These are phyloP conservation scores for Citrus inodora DNA, from an alignment of 345 rosid genomes.

Conservation along the genomic window DNA sequence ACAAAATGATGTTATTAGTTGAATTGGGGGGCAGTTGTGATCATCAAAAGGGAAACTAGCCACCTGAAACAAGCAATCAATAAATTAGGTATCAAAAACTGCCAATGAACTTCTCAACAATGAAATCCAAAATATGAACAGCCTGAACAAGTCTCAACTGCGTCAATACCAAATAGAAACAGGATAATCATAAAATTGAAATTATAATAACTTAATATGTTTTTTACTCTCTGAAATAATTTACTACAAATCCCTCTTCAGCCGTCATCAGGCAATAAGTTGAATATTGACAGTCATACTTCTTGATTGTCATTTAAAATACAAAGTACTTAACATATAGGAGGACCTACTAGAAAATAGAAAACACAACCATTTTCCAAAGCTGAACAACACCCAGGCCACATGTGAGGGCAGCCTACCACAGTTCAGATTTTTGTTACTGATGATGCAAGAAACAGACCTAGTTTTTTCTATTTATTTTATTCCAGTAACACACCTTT, in stretches of 20 bases:
- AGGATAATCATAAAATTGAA: neutral
- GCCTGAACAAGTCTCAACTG: neutral
- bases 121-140: neutral
- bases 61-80: conserved; percentile 43
- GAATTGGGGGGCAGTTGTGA: conserved; percentile 88
- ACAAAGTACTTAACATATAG: neutral
- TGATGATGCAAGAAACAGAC: neutral
- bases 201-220: neutral
- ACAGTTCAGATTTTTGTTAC: neutral
- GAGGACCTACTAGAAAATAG: neutral
- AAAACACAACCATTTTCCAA: neutral
- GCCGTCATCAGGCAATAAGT: neutral
- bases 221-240: neutral
- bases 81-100: conserved; percentile 2
- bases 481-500: conserved; percentile 44
- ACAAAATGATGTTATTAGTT: conserved; percentile 68
- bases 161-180: neutral
- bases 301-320: neutral
- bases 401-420: neutral
- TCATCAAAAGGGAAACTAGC: conserved; percentile 93
- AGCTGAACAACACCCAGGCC: neutral
- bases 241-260: neutral
- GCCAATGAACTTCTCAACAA: neutral
- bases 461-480: neutral
- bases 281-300: neutral